Base-by-base conservation (phyloP, 2,329 filamentous ascomycete genomes). In the Aurifilum marmelostoma region DNA sequence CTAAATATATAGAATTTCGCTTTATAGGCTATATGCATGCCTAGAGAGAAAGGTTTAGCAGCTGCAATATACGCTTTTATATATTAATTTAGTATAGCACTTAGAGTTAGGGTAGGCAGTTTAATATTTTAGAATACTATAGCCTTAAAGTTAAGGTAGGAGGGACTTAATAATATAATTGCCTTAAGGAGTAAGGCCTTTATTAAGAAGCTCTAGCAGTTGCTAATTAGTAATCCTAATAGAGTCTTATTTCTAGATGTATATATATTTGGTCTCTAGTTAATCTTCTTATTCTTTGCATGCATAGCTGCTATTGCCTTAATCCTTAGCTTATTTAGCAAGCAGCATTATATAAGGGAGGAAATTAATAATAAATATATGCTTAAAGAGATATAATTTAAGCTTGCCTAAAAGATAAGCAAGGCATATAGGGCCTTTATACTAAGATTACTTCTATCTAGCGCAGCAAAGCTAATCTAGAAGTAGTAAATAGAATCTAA, bases 1-100 rank as follows among this genome's bases (percentile, higher is more conserved):
- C 69, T 74, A 27, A 73, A 72, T 41, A 69, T 72, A 12, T 67
- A 72, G 50, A 71, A 72, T 62, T 73, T 73, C 59, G 72, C 72
- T 12, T 29, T 69, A 29, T 71, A 74, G 66, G 72, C 73, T 32
- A 71, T 71, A 65, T 73, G 71, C 66, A 24, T 27, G 29, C 41
- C 63, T 1, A 68, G 70, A 21, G 68, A 72, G 29, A 68, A 74
- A 59, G 71, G 68, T 6, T 24, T 34, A 29, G 72, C 71, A 1
- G 72, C 72, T 6, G 69, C 64, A 21, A 64, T 69, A 65, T 68
- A 67, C 65, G 52, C 65, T 14, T 66, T 66, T 24, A 2, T 61
- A n/a, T 65, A 70, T 43, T 70, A 73, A 39, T 68, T 73, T n/a
- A 69, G 71, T 2, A 68, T 67, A 14, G 69, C 72, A 1, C 66